Evolutionary conservation across 2,329 filamentous ascomycete genomes (phyloP).

Genomic region (Fusarium siculi): DNA sequence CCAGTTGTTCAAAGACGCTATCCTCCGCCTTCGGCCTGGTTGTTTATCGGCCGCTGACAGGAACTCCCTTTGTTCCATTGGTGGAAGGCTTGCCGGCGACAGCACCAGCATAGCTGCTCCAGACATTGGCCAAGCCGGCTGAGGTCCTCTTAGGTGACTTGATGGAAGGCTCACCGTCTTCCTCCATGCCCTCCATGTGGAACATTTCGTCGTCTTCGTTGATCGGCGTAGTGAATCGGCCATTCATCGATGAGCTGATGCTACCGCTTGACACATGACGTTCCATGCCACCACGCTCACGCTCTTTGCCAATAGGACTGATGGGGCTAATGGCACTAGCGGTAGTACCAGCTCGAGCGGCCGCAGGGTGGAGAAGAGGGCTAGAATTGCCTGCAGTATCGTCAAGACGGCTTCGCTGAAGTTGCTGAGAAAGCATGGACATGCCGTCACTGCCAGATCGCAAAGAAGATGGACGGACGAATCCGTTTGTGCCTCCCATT

Average conservation of each 20-base stretch:
- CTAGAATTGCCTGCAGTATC: constrained; percentile 58
- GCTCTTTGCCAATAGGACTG: constrained; percentile 54
- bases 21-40: constrained; percentile 5
- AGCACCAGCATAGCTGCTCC: constrained; percentile 56
- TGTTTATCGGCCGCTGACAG: constrained; percentile 48
- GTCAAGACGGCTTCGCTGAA: constrained; percentile 68
- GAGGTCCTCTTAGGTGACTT: constrained; percentile 62
- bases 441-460: constrained; percentile 63
- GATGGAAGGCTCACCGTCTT: constrained; percentile 64
- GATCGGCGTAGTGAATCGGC: constrained; percentile 71
- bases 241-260: constrained; percentile 63
- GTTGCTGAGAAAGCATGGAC: constrained; percentile 69
- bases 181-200: constrained; percentile 72
- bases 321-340: constrained; percentile 54
- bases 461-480: constrained; percentile 52
- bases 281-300: constrained; percentile 54
- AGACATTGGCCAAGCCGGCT: constrained; percentile 53
- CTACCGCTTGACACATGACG: constrained; percentile 70
- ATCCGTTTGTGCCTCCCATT: constrained; percentile 56
- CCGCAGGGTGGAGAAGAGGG: constrained; percentile 63
- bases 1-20: constrained; percentile 18
- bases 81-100: constrained; percentile 45
- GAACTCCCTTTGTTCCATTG: constrained; percentile 45
- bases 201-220: constrained; percentile 73
- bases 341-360: constrained; percentile 51